A percentile compares a stretch with the other conserved stretches of the same genome.
phyloP scores from a whole-genome alignment of 2,329 filamentous ascomycete species.

The Sarocladium kiliense region DNA sequence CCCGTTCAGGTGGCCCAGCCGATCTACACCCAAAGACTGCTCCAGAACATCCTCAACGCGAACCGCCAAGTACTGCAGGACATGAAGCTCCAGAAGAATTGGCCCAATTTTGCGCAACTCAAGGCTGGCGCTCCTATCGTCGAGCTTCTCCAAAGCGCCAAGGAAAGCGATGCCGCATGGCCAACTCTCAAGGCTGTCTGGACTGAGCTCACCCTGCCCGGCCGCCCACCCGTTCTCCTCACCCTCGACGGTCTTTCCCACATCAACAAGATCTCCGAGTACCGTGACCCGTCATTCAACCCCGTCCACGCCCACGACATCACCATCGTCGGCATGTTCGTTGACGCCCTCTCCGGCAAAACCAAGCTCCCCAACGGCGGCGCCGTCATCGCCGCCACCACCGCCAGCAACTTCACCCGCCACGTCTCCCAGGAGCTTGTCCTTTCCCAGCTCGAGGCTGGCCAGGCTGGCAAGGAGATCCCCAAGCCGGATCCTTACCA shows the following conservation, averaged over 20 bases:
- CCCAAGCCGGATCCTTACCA: conserved; percentile 48
- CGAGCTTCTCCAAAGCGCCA: conserved; percentile 64
- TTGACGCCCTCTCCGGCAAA: conserved; percentile 63
- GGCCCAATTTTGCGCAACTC: conserved; percentile 36
- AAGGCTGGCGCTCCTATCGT: conserved; percentile 58
- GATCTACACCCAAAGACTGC: conserved; percentile 67
- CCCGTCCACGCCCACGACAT: conserved; percentile 84
- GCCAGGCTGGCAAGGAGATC: conserved; percentile 28
- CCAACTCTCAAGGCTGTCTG: conserved; percentile 75
- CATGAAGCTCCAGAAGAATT: conserved; percentile 38
- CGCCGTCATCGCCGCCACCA: conserved; percentile 69
- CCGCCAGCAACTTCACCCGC: conserved; percentile 62
- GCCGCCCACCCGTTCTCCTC: conserved; percentile 60
- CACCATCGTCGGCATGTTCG: conserved; percentile 67
- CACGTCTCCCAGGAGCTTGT: conserved; percentile 64
- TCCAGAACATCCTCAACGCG: conserved; percentile 66
- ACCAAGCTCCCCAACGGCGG: conserved; percentile 65
- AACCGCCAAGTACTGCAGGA: conserved; percentile 61
- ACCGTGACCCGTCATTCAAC: conserved; percentile 65
- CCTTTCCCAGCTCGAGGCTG: conserved; percentile 51
- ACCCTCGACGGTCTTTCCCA: conserved; percentile 74
- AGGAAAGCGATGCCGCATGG: conserved; percentile 75
- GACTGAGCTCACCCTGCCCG: conserved; percentile 62
- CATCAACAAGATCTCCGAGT: conserved; percentile 73
- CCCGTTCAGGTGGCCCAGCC: conserved; percentile 70